Evolutionary conservation across 1,139 yeast species (phyloP), one percentile per base, ranked within the genome.

Genomic region (Zygosaccharomyces sapae): DNA sequence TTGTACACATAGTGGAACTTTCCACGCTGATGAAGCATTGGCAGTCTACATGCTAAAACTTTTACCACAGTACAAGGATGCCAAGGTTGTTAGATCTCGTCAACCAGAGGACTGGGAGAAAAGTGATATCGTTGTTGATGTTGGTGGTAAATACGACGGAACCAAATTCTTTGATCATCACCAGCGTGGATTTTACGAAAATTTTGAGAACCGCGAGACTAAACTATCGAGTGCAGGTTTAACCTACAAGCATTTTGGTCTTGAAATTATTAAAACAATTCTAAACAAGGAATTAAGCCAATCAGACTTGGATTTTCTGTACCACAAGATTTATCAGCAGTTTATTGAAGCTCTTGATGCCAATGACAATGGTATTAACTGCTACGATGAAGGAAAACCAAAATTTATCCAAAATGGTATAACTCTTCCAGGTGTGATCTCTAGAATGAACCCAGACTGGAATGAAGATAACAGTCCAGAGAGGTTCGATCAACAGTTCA

Each of bases 11-110:
- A 86, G 94, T 38, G 98, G 98, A 6, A 78, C 90, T 0, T 92
- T 92, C 74, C 98, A 92, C 63, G 97, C 98, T 18, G 98, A 92
- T 68, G 98, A 92, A 68, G 83, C 96, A n/a, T 76, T 94, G 50
- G 98, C 97, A 1, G 96, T 90, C 2, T 90, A 77, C 67, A 81
- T 92, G 85, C 73, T 92, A 50, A 80, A 77, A 59, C 72, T 80
- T 25, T 72, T 92, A 45, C 95, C 96, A 3, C 74, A 78, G 63
- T 92, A 68, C 68, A 65, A 77, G 47, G 74, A 80, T 50, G 83
- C 95, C 10, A 75, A 73, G 47, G 73, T 92, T 30, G 77, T 87
- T 19, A 81, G 98, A 65, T 85, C 96, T 3, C 79, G 98, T 71
- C 83, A 83, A 55, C 85, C 90, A 4, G 79, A 72, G 12, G 84